These are phyloP conservation scores for Kwoniella botswanensis DNA, from an alignment of 768 basidiomycete species.

Conservation along the genomic window DNA sequence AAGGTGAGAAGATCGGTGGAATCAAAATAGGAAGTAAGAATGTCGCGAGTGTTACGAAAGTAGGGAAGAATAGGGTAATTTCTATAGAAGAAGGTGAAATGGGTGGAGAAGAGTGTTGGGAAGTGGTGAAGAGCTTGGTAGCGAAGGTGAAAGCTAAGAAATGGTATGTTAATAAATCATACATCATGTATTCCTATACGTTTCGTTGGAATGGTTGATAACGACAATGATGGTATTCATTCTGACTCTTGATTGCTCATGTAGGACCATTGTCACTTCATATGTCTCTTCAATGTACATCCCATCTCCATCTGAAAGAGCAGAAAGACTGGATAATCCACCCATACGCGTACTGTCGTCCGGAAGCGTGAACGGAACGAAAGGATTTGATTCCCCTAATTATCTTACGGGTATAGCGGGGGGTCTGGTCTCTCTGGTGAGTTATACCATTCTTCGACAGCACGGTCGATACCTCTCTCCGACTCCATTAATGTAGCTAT, in stretches of 20 bases:
- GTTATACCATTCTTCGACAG: background rate
- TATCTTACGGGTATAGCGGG: constrained; percentile 46
- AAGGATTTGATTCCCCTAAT: constrained; percentile 36
- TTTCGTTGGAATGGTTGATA: too few relatives aligned
- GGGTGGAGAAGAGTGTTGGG: constrained; percentile 14
- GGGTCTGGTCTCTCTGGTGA: constrained; percentile 36
- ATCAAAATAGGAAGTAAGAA: constrained; percentile 7
- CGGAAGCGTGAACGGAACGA: background rate
- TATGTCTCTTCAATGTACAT: constrained; percentile 48
- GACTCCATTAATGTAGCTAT: too few relatives aligned
- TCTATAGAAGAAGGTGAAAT: constrained; percentile 20
- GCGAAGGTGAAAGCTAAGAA: constrained; percentile 20
- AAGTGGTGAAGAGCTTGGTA: constrained; percentile 15
- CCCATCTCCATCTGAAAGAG: constrained; percentile 10
- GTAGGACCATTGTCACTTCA: constrained; percentile 27
- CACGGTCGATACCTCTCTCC: too few relatives aligned
- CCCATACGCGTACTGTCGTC: constrained; percentile 27
- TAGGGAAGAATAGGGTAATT: background rate
- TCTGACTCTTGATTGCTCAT: background rate
- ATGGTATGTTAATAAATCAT: constrained; percentile 10
- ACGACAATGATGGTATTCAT: too few relatives aligned
- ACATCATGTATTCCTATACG: too few relatives aligned
- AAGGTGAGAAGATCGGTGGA: constrained; percentile 1
- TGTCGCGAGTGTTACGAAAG: background rate
- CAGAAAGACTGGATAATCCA: background rate